Percentiles rank a stretch among this genome's conserved stretches.
Evolutionary conservation across 495 filamentous ascomycete species (phyloP).

Genomic region (Xylaria nigripes): DNA sequence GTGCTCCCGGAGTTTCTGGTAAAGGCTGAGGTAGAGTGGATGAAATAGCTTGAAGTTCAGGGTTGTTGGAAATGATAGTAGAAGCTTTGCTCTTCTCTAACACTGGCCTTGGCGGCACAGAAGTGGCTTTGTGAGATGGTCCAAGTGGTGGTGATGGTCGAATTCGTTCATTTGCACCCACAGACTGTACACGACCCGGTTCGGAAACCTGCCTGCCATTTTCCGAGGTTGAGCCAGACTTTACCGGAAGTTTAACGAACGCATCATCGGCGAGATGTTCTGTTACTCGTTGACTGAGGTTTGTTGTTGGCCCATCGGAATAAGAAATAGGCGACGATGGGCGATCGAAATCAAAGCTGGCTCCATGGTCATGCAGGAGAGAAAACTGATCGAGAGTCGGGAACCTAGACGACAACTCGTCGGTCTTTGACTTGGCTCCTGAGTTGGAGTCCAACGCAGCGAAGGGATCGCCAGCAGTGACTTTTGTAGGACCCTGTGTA

Average conservation of each 20-base stretch:
- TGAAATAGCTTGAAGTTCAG: constrained; percentile 44
- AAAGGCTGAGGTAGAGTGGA: constrained; percentile 43
- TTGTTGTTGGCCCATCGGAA: constrained; percentile 44
- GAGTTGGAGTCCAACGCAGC: constrained; percentile 68
- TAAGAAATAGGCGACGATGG: constrained; percentile 33
- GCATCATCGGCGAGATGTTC: constrained; percentile 85
- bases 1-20: constrained; percentile 51
- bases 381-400: constrained; percentile 91
- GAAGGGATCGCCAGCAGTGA: constrained; percentile 76
- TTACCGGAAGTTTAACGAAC: constrained; percentile 49
- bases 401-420: constrained; percentile 79
- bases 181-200: constrained; percentile 21
- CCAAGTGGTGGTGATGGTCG: constrained; percentile 17
- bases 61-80: constrained; percentile 45
- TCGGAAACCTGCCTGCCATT: constrained; percentile 32
- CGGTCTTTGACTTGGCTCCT: constrained; percentile 43
- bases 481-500: constrained; percentile 44
- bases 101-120: constrained; percentile 31
- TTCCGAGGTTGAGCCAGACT: constrained; percentile 18
- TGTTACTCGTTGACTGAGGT: constrained; percentile 66
- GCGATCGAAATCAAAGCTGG: constrained; percentile 80
- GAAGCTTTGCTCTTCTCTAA: constrained; percentile 42
- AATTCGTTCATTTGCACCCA: constrained; percentile 8
- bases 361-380: constrained; percentile 74
- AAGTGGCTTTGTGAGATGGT: constrained; percentile 27